Evolutionary conservation across 345 rosid species (phyloP), one percentile per base, ranked within the genome.

Genomic region (Nasturtium officinale): DNA sequence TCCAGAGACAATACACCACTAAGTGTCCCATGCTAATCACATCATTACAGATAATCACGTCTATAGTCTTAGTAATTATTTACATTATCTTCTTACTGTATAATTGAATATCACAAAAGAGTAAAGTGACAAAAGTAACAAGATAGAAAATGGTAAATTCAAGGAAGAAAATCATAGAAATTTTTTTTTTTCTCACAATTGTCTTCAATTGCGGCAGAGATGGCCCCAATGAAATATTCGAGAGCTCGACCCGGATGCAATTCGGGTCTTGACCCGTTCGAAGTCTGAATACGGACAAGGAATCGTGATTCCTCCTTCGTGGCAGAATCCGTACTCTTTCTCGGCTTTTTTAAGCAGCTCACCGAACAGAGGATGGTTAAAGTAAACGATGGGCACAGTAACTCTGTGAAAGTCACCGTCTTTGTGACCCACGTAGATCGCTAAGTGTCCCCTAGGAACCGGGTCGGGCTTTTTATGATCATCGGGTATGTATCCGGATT

Each of bases 321-420:
- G 99, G 30, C 79, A 50, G 69, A 86, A 95, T 18, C 99, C 99
- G 50, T 85, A 95, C 72, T 87, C 99, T 73, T 82, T 76, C 50
- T 91, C 97, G 3, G 96, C 89, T 45, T 85, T 90, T 78, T 71
- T 84, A 56, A 95, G 75, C 13, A 95, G 80, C 82, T 85, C 82
- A 53, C 96, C 85, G 64, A 95, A 95, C 75, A 95, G 75, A 60
- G 99, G 99, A 75, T 95, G 97, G 78, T 95, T 95, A 68, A 89
- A 83, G 79, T 95, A 88, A 64, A 95, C 84, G 42, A 95, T 88
- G 3, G 99, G 99, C 32, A 95, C 87, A 76, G 90, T 54, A 69
- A 91, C 96, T 65, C 97, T 64, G 46, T 82, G 87, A 76, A 77
- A 84, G 29, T 91, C 97, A 2, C 85, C 86, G 65, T 86, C 96